Evolutionary conservation across 2,329 filamentous ascomycete species (phyloP).

Genomic region (Fusarium albosuccineum): DNA sequence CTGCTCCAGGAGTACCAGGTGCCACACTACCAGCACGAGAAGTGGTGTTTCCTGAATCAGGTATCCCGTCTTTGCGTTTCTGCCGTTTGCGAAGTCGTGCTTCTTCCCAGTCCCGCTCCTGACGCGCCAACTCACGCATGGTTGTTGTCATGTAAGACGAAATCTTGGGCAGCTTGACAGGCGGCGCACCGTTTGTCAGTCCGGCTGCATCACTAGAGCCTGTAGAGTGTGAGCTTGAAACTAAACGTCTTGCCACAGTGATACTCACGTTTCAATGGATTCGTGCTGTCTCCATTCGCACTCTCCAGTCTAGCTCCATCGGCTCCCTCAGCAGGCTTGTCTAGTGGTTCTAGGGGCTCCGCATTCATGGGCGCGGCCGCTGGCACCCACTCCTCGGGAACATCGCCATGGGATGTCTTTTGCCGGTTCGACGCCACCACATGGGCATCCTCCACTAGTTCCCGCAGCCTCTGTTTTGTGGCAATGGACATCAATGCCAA

Average conservation of each 20-base stretch:
- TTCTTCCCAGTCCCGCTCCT: slow-evolving; percentile 80
- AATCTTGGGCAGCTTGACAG: slow-evolving; percentile 62
- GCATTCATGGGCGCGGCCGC: slow-evolving; percentile 70
- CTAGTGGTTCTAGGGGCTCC: slow-evolving; percentile 51
- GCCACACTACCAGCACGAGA: slow-evolving; percentile 70
- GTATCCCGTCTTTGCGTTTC: slow-evolving; percentile 70
- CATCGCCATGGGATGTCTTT: slow-evolving; percentile 81
- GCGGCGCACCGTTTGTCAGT: slow-evolving; percentile 56
- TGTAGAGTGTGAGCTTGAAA: slow-evolving; percentile 48
- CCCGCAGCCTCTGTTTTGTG: slow-evolving; percentile 81
- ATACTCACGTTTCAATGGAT: slow-evolving; percentile 71
- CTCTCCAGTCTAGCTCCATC: slow-evolving; percentile 53
- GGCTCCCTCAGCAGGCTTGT: slow-evolving; percentile 32
- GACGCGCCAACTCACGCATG: slow-evolving; percentile 72
- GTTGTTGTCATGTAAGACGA: slow-evolving; percentile 65
- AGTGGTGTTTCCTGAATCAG: slow-evolving; percentile 61
- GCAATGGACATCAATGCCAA: slow-evolving; percentile 86
- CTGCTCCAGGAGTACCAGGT: slow-evolving; percentile 71
- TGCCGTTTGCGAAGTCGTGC: slow-evolving; percentile 75
- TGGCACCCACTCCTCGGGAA: slow-evolving; percentile 82
- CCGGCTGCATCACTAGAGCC: slow-evolving; percentile 55
- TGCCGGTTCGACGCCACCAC: slow-evolving; percentile 78
- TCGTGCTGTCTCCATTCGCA: slow-evolving; percentile 66
- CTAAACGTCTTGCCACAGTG: background rate
- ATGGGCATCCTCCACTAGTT: slow-evolving; percentile 82